Percentiles rank a stretch among this genome's conserved stretches.
phyloP scores from a whole-genome alignment of 345 rosid genomes.

The Microthlaspi erraticum region DNA sequence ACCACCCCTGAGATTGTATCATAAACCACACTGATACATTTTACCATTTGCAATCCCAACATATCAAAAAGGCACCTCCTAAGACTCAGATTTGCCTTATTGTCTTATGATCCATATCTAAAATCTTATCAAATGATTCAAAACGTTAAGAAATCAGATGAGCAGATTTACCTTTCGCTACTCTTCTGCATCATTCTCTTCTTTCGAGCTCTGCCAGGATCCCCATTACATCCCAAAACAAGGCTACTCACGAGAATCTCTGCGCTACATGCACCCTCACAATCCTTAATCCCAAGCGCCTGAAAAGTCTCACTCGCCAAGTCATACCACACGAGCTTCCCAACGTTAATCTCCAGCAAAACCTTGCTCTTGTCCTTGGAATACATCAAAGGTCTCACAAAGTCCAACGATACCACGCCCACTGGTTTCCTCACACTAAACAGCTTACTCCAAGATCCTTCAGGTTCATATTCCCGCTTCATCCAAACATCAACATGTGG shows the following conservation, averaged over 20 bases:
- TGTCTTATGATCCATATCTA: constrained; percentile 35
- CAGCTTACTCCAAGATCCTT: constrained; percentile 52
- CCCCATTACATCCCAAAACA: too few species aligned
- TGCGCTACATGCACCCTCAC: constrained; percentile 26
- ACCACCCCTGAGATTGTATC: constrained; percentile 10
- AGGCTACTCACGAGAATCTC: constrained; percentile 52
- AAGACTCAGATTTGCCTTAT: not conserved
- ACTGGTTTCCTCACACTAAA: constrained; percentile 34
- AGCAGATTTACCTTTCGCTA: constrained; percentile 40
- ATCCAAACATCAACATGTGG: constrained; percentile 55
- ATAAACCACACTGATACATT: not conserved
- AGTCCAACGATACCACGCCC: constrained; percentile 20
- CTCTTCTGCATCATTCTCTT: not conserved
- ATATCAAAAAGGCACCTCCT: not conserved
- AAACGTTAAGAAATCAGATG: constrained; percentile 5
- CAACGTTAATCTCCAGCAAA: constrained; percentile 49
- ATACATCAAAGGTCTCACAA: constrained; percentile 49
- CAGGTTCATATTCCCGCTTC: constrained; percentile 48
- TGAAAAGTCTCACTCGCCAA: constrained; percentile 31
- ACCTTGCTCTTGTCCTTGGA: constrained; percentile 46
- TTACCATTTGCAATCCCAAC: not conserved
- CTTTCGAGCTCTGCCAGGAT: constrained; percentile 14
- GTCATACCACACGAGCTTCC: constrained; percentile 55
- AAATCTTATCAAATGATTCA: not conserved
- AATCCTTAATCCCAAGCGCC: constrained; percentile 33